Percentiles rank a stretch among this genome's conserved stretches.
phyloP scores from a whole-genome alignment of 1,139 yeast genomes.

The Candida mesenterica region DNA sequence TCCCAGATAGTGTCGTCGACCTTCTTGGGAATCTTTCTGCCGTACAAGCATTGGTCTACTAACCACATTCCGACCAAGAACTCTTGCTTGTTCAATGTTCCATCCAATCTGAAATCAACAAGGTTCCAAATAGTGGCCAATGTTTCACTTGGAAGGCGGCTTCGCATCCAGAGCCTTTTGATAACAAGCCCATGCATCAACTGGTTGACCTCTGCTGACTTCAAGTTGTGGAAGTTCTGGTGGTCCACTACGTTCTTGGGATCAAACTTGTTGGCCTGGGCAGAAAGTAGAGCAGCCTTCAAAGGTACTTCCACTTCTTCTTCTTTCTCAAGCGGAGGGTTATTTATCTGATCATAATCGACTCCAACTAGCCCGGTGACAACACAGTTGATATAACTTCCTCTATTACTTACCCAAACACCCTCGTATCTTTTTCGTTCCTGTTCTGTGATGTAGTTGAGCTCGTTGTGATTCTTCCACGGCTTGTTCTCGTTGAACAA shows the following conservation, averaged over 20 bases:
- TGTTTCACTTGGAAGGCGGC: conserved; percentile 63
- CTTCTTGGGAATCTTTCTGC: conserved; percentile 76
- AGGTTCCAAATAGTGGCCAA: conserved; percentile 72
- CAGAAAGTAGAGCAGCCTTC: conserved; percentile 31
- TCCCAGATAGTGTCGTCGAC: conserved; percentile 63
- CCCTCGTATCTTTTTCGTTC: conserved; percentile 91
- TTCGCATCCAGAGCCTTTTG: conserved; percentile 74
- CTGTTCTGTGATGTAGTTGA: conserved; percentile 57
- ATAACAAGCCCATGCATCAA: conserved; percentile 69
- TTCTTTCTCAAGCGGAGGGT: conserved; percentile 17
- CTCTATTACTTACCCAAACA: conserved; percentile 86
- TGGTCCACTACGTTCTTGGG: conserved; percentile 17
- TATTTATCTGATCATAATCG: conserved; percentile 21
- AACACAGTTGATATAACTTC: conserved; percentile 52
- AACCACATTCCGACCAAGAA: conserved; percentile 95
- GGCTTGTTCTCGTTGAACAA: conserved; percentile 87
- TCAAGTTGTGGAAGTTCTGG: conserved; percentile 32
- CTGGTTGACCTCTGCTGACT: conserved; percentile 33
- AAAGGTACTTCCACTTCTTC: conserved; percentile 26
- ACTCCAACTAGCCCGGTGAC: conserved; percentile 37
- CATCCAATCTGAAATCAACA: conserved; percentile 75
- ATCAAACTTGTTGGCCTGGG: conserved; percentile 20
- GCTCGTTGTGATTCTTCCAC: conserved; percentile 83
- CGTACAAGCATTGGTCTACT: conserved; percentile 93
- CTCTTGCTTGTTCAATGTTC: conserved; percentile 74